Evolutionary conservation across 2,329 filamentous ascomycete genomes (phyloP).

Genomic region (Microsporum canis): DNA sequence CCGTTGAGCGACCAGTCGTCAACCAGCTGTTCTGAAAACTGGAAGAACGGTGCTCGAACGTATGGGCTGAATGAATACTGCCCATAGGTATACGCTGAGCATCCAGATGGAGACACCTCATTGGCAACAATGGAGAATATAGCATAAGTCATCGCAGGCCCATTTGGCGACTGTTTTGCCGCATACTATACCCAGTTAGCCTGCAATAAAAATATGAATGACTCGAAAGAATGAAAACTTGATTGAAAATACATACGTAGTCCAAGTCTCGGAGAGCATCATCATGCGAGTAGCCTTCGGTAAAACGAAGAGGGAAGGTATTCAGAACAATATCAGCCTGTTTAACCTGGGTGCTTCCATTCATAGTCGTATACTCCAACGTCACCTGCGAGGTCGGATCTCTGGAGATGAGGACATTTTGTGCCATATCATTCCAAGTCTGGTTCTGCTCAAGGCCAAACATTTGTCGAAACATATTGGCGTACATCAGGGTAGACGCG

Average conservation of each 20-base stretch:
- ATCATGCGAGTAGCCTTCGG: constrained; percentile 41
- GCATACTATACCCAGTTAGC: constrained; percentile 42
- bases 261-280: constrained; percentile 49
- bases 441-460: constrained; percentile 46
- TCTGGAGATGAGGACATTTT: constrained; percentile 46
- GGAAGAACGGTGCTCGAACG: constrained; percentile 54
- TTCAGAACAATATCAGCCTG: constrained; percentile 60
- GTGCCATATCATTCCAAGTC: constrained; percentile 47
- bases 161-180: constrained; percentile 54
- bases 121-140: constrained; percentile 58
- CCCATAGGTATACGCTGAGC: constrained; percentile 56
- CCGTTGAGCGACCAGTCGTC: constrained; percentile 52
- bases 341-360: constrained; percentile 54
- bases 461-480: constrained; percentile 46
- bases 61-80: constrained; percentile 55
- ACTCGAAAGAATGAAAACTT: neutral
- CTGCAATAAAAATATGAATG: neutral
- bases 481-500: constrained; percentile 43
- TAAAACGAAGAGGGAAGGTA: constrained; percentile 53
- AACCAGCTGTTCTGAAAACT: constrained; percentile 57
- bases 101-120: constrained; percentile 53
- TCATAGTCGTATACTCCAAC: constrained; percentile 55
- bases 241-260: constrained; percentile 36
- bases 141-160: constrained; percentile 62
- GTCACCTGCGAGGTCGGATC: constrained; percentile 48